Base-by-base conservation (phyloP, 352 stramenopile species). In the Pythium utonaiense region DNA sequence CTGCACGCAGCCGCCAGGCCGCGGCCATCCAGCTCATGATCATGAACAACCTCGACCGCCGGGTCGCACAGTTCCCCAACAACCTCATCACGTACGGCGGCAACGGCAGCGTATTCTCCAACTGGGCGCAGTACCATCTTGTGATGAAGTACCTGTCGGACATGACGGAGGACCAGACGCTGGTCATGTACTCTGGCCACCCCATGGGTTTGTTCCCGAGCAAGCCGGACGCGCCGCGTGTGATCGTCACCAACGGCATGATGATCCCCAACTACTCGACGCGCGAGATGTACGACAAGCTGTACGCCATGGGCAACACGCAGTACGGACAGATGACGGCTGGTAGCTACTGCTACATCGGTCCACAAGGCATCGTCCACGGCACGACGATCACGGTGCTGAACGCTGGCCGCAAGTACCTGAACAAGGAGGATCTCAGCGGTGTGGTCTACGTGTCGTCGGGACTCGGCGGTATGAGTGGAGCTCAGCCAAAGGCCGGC, bases 311-410 rank as follows among this genome's bases (percentile, higher is more conserved):
- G 69, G 88, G 86, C 59, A 89, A 89, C 55, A 90, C 83, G 40
- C 78, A 91, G 67, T 96, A 95, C 62, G 88, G 88, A 17, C 88
- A 96, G 66, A 96, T 95, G 88, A 96, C 88, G 14, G 88, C 88
- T 3, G 88, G 88, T n/a, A 91, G 77, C 69, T 96, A 93, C 74
- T 96, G 86, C 72, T 96, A 96, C 80, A 96, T 96, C 51, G 88
- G 88, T 10, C 88, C 88, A 5, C 88, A 96, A 60, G 88, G 88
- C 17, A 96, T 96, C 57, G 88, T 96, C 24, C 88, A 96, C 70
- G 88, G 88, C 55, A 96, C 88, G 19, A 95, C 88, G 40, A 96
- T 96, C 66, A 96, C 88, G 0, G 78, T 96, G 21, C 75, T 96
- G 36, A 96, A 96, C 56, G 88, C 88, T 17, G 82, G 74, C n/a